Base-by-base conservation (phyloP, 768 basidiomycete species). In the Amanita fuliginea region DNA sequence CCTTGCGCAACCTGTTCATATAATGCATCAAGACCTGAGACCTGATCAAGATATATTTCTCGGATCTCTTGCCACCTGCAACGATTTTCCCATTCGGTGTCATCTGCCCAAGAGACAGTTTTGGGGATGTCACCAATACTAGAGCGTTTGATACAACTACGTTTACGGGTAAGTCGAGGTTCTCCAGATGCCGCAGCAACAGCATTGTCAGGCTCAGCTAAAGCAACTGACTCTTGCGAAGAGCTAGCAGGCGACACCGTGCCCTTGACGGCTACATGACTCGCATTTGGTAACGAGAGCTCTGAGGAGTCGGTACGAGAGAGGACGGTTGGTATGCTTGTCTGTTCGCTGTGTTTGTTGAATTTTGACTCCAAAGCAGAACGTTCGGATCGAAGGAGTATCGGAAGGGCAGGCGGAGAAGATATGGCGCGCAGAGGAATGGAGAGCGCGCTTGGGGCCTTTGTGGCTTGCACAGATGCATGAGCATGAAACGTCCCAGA, bases 101-200 rank as follows among this genome's bases (percentile, higher is more conserved):
- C 28, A 28, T 28, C 28, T 7, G 28, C 28, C 83, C 83, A 86
- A 33, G 83, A 82, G 6, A 86, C 83, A 4, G 76, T 75, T 64
- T 86, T 86, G 14, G 71, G 63, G 24, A 77, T 67, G 52, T 81
- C 77, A 36, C 74, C 77, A 52, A 74, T 64, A 55, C 72, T 74
- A 18, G 65, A 67, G 49, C 80, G 75, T 62, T 77, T 83, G 54
- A 86, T 72, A 56, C 79, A 83, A 55, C 84, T 86, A 51, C 80
- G 69, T 53, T 76, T 67, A 48, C 72, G 77, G 33, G 68, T 65
- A 9, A 72, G 54, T 13, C 63, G 66, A 4, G 62, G 63, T 28
- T 59, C 65, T 24, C 46, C 30, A 26, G 41, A 10, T n/a, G 16
- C 49, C n/a, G 13, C 49, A 4, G 13, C 40, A n/a, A n/a, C n/a